phyloP scores from a whole-genome alignment of 1,139 yeast species.

The Yamadazyma dushanensis region DNA sequence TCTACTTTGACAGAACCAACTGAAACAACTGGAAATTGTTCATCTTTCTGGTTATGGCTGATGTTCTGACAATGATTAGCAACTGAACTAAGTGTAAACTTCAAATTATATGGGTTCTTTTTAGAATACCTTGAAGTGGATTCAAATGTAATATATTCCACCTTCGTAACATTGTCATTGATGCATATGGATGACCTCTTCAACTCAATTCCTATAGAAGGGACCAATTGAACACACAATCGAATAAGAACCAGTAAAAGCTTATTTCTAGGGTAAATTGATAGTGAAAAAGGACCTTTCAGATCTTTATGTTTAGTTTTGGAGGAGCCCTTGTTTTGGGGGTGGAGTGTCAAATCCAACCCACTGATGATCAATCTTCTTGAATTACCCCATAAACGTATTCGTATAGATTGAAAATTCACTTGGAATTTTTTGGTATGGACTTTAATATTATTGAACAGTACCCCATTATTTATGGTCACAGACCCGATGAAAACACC shows the following conservation, averaged over 20 bases:
- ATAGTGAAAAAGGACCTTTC: neutral
- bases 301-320: too few relatives aligned
- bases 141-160: slow-evolving; percentile 26
- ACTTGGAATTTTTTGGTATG: slow-evolving; percentile 16
- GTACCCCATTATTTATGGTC: slow-evolving; percentile 41
- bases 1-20: slow-evolving; percentile 24
- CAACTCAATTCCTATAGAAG: slow-evolving; percentile 29
- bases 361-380: slow-evolving; percentile 33
- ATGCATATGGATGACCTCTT: slow-evolving; percentile 20
- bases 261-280: slow-evolving; percentile 21
- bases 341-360: slow-evolving; percentile 14
- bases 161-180: slow-evolving; percentile 15
- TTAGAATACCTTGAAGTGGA: slow-evolving; percentile 23
- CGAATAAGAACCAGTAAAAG: slow-evolving; percentile 29
- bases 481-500: slow-evolving; percentile 38
- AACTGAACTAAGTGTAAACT: slow-evolving; percentile 21
- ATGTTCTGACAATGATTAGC: slow-evolving; percentile 13
- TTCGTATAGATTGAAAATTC: slow-evolving; percentile 25
- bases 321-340: neutral
- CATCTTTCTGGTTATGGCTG: slow-evolving; percentile 3
- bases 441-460: slow-evolving; percentile 33
- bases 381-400: slow-evolving; percentile 44
- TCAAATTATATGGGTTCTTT: slow-evolving; percentile 19
- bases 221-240: slow-evolving; percentile 24
- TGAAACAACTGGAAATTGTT: slow-evolving; percentile 18